Conservation (phyloP, 352 stramenopile species). For the Pythium phragmiticola region DNA sequence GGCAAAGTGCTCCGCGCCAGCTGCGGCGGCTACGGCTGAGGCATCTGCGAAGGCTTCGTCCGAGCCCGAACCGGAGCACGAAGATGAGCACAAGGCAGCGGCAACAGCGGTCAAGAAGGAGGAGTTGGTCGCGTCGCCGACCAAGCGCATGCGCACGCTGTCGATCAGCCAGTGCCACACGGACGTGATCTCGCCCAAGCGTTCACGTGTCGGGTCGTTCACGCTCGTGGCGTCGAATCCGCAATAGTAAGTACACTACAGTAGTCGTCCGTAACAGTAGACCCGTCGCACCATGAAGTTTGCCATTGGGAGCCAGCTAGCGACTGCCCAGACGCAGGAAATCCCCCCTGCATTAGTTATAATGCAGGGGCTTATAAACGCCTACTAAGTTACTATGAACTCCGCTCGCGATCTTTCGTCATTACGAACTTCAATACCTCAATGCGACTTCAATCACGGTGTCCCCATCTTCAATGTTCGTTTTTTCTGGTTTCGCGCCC, state of each 20-base stretch:
- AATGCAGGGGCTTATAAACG: no score
- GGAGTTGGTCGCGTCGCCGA: conserved; percentile 52
- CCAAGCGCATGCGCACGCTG: conserved; percentile 74
- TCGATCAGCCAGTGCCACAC: conserved; percentile 57
- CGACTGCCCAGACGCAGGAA: no score
- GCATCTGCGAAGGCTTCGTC: conserved; percentile 14
- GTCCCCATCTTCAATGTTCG: no score
- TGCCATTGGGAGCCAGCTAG: conserved; percentile 7
- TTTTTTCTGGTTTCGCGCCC: no score
- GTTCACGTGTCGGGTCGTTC: conserved; percentile 64
- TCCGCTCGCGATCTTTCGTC: no score
- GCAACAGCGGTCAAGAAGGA: conserved; percentile 27
- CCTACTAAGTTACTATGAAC: no score
- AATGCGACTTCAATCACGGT: no score
- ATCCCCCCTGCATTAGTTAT: no score
- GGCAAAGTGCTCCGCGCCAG: background rate
- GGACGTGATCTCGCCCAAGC: conserved; percentile 53
- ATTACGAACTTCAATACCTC: no score
- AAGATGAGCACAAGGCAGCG: conserved; percentile 23
- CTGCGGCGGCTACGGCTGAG: no score
- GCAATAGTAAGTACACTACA: conserved; percentile 10
- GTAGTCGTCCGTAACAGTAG: background rate
- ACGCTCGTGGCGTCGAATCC: conserved; percentile 30
- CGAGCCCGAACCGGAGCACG: conserved; percentile 33
- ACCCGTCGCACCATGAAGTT: no score